Evolutionary conservation across 2,329 filamentous ascomycete species (phyloP), one percentile per base, ranked within the genome.

Genomic region (Colletotrichum lupini): DNA sequence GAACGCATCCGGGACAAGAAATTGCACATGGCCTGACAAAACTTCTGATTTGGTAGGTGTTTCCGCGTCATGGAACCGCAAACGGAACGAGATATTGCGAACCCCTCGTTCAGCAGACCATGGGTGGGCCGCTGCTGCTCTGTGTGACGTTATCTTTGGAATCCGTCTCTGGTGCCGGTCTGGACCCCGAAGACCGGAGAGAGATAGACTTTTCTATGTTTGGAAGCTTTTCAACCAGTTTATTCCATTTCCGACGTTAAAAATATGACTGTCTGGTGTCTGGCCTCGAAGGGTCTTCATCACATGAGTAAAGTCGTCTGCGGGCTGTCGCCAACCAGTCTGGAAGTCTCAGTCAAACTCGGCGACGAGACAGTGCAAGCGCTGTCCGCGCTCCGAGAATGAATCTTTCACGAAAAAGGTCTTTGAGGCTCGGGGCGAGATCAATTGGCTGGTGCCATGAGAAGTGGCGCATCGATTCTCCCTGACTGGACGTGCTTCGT

Each of bases 51-150:
- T 32, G 42, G 28, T 16, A 37, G 22, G 26, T n/a, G 19, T 14
- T 28, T 16, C n/a, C 22, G 52, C 71, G 56, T 59, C 59, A 73
- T 53, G 3, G 55, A 57, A 52, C 67, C 56, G 71, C 67, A 73
- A 71, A 66, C 67, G 67, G 71, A 49, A 12, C 28, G 12, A 30
- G 46, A 52, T 22, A 52, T 32, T 49, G 30, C 12, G 14, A n/a
- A 53, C 30, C 55, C 22, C 35, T 55, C 66, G 24, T 62, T 61
- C 28, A 24, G 26, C 19, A 56, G 37, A 37, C 12, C 46, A 26
- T 42, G 35, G 35, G 60, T 28, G 19, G 46, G n/a, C 60, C 42
- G 46, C 59, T 19, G 30, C 22, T 53, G 24, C 37, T 22, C 53
- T 32, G 42, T 59, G 53, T 65, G 28, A 70, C 57, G 35, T 52